Base-by-base conservation (phyloP, 352 stramenopile genomes). In the Phytopythium montanum region DNA sequence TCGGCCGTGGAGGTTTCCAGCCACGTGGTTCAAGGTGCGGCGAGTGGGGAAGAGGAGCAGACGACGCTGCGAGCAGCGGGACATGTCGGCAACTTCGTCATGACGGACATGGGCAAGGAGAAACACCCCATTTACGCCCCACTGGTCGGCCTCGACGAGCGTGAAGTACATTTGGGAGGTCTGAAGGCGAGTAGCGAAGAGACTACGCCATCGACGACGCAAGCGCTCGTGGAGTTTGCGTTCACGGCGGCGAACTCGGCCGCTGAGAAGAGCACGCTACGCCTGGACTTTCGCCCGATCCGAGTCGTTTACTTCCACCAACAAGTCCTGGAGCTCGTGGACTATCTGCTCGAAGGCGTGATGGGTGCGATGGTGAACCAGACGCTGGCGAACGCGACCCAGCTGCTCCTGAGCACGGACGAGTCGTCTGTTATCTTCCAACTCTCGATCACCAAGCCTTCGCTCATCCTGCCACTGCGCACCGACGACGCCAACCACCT, bases 281-380 rank as follows among this genome's bases (percentile, higher is more conserved):
- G 54, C n/a, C 42, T 89, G 36, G 60, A 79, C 2, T 85, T 94
- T 41, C 68, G 82, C 56, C 72, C 83, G 3, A 74, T 93, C 2
- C 81, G 83, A 6, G 72, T 90, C 44, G 84, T 95, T 18, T 95
- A 95, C 56, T 91, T 88, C 48, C 85, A 95, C 34, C 85, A 95
- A n/a, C 85, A 95, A 52, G 64, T 95, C 6, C 61, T 95, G 39
- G 85, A 95, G 58, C 60, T 95, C 12, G 75, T 81, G 12, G 85
- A 95, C 56, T 95, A 92, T 48, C 57, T 95, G 10, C 82, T 93
- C 56, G 83, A 95, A 70, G 85, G 85, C 13, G 78, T 95, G 34
- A 63, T 93, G 36, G 85, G 85, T 26, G 64, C 80, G 2, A 83
- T 92, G 60, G 70, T 93, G 42, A 87, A 69, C 28, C 71, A 91